Conservation (phyloP, 306 rosid species). For the Luffa acutangula region DNA sequence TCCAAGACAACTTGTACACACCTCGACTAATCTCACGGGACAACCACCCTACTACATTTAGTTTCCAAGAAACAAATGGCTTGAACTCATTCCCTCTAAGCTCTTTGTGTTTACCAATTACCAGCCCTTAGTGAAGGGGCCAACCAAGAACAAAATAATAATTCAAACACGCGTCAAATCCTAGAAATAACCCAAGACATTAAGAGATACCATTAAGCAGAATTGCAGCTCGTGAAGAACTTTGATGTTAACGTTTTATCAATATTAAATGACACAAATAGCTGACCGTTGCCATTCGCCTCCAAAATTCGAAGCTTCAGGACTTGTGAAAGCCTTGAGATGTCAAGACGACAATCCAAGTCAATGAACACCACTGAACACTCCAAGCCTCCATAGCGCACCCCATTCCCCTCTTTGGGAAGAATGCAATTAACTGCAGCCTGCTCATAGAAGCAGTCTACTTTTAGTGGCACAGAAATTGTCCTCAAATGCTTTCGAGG, state of each 20-base stretch:
- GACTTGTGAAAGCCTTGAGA: slow-evolving; percentile 44
- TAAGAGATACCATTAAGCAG: not conserved
- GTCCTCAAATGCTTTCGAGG: not conserved
- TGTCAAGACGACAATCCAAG: slow-evolving; percentile 67
- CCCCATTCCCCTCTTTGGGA: slow-evolving; percentile 60
- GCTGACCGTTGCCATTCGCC: slow-evolving; percentile 35
- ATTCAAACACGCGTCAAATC: not conserved
- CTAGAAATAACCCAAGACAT: not conserved
- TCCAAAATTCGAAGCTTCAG: slow-evolving; percentile 43
- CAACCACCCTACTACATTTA: no score
- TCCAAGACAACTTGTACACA: no score
- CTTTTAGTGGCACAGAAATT: not conserved
- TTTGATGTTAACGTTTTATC: not conserved
- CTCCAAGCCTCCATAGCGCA: slow-evolving; percentile 57
- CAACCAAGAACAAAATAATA: not conserved
- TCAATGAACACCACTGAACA: slow-evolving; percentile 58
- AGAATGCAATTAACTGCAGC: slow-evolving; percentile 62
- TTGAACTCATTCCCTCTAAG: no score
- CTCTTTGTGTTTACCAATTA: no score
- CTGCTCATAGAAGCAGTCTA: slow-evolving; percentile 13
- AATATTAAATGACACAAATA: not conserved
- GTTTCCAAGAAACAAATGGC: no score
- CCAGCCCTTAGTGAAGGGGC: no score
- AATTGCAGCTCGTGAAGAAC: not conserved
- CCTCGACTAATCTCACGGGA: no score